A percentile compares a stretch with the other conserved stretches of the same genome.
These are phyloP conservation scores for Globisporangium uncinulatum DNA, from an alignment of 352 stramenopile species.

Conservation along the genomic window DNA sequence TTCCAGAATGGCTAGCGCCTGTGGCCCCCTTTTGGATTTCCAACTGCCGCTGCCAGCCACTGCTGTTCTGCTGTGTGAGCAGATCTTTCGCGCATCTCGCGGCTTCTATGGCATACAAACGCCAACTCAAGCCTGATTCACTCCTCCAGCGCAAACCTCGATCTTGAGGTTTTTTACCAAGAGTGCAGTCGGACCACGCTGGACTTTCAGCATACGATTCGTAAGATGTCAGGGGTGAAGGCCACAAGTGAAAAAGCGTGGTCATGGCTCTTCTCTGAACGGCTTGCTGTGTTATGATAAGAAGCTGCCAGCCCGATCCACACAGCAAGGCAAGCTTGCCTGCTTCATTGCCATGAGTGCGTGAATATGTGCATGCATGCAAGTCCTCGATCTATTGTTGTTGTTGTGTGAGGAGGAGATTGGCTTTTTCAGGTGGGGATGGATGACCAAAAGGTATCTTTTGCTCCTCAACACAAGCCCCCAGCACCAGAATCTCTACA, in stretches of 20 bases:
- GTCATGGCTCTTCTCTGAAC: background rate
- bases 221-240: background rate
- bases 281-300: background rate
- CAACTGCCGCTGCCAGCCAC: conserved; percentile 17
- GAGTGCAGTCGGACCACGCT: background rate
- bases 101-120: conserved; percentile 25
- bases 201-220: background rate
- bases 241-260: background rate
- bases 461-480: too few relatives aligned
- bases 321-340: too few relatives aligned
- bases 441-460: too few relatives aligned
- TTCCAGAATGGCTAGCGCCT: conserved; percentile 48
- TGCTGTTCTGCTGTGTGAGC: background rate
- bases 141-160: background rate
- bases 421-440: too few relatives aligned
- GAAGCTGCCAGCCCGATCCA: too few relatives aligned
- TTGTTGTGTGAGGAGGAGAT: too few relatives aligned
- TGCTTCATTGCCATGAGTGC: too few relatives aligned
- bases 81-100: conserved; percentile 10
- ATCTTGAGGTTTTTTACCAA: background rate
- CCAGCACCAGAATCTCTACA: too few relatives aligned
- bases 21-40: background rate
- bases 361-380: too few relatives aligned
- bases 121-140: conserved; percentile 10
- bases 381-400: too few relatives aligned